Conservation (phyloP, 768 basidiomycete species). For the Termitomyces sp. region DNA sequence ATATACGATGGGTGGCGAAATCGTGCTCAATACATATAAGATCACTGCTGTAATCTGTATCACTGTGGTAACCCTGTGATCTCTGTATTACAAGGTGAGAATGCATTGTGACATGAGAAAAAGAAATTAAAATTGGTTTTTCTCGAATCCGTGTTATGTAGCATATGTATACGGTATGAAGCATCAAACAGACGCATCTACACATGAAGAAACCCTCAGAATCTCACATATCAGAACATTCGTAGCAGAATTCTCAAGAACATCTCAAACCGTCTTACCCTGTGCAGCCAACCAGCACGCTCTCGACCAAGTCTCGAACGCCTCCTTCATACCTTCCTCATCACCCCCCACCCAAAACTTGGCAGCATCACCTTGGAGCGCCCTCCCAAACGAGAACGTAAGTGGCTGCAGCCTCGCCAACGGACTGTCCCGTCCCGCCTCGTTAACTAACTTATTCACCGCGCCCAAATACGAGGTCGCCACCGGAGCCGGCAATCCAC, state of each 20-base stretch:
- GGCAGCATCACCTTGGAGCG: conserved; percentile 48
- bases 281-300: conserved; percentile 39
- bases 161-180: too few species aligned
- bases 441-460: conserved; percentile 34
- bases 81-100: too few species aligned
- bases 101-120: too few species aligned
- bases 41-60: too few species aligned
- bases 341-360: conserved; percentile 44
- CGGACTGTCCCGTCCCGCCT: conserved; percentile 28
- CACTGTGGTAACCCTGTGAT: too few species aligned
- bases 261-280: conserved; percentile 22
- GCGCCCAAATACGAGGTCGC: conserved; percentile 39
- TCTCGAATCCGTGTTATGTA: too few species aligned
- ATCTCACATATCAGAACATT: not conserved
- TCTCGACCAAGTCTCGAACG: conserved; percentile 40
- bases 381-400: conserved; percentile 48
- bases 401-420: conserved; percentile 39
- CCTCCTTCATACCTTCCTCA: conserved; percentile 31
- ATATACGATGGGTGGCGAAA: too few species aligned
- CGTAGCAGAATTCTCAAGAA: not conserved
- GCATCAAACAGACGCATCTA: not conserved
- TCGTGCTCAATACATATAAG: too few species aligned
- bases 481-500: conserved; percentile 38
- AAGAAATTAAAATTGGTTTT: too few species aligned
- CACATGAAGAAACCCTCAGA: not conserved